Percentiles rank a stretch among this genome's conserved stretches.
phyloP scores from a whole-genome alignment of 148 eudicot genomes.

The Rhododendron ovatum region DNA sequence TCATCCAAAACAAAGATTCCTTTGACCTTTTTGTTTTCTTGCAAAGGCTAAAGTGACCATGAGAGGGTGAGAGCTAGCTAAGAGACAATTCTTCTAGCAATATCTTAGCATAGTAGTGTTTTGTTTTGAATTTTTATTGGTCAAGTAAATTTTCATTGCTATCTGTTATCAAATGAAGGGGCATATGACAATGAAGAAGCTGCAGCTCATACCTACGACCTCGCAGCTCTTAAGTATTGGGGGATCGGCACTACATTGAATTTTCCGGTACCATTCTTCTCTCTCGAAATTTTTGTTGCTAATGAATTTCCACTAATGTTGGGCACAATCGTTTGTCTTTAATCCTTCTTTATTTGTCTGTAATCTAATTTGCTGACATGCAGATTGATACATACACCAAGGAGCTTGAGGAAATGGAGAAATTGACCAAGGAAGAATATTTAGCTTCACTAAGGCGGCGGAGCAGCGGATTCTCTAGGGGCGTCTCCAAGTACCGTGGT shows the following conservation, averaged over 20 bases:
- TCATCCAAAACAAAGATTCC: not conserved
- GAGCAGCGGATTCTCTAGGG: slow-evolving; percentile 92
- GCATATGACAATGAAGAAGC: slow-evolving; percentile 89
- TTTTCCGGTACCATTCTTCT: slow-evolving; percentile 57
- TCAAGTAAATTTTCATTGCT: not conserved
- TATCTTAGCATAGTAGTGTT: not conserved
- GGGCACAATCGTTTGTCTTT: not conserved
- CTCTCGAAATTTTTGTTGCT: not conserved
- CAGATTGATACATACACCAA: slow-evolving; percentile 63
- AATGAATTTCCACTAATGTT: not conserved
- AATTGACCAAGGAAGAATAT: slow-evolving; percentile 67
- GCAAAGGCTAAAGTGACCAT: not conserved
- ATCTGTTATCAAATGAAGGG: slow-evolving; percentile 37
- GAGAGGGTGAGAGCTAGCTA: not conserved
- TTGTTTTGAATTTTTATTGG: not conserved
- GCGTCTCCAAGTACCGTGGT: slow-evolving; percentile 91
- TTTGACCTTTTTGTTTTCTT: not conserved
- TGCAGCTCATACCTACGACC: slow-evolving; percentile 89
- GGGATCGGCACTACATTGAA: slow-evolving; percentile 68
- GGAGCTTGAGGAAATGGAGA: slow-evolving; percentile 77
- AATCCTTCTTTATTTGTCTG: not conserved
- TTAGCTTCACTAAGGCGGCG: slow-evolving; percentile 69
- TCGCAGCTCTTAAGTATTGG: slow-evolving; percentile 98
- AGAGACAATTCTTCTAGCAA: not conserved
- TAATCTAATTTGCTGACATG: slow-evolving; percentile 5